Evolutionary conservation across 306 rosid species (phyloP).

Genomic region (Purshia tridentata): DNA sequence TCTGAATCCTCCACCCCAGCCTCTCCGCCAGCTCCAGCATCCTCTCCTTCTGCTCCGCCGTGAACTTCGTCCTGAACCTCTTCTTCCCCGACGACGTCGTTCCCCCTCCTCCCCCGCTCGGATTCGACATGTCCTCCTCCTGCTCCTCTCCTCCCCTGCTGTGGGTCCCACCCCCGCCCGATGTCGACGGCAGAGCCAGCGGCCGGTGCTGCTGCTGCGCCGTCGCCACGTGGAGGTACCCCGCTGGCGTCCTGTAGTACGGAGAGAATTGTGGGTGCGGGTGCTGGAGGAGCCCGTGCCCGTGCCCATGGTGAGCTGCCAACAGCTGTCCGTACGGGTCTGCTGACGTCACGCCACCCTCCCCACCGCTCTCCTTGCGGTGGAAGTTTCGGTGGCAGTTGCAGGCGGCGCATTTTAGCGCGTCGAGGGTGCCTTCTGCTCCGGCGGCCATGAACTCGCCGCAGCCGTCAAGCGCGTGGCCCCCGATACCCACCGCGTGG

Average conservation of each 20-base stretch:
- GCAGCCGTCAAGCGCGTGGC: slow-evolving; percentile 94
- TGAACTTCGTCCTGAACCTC: slow-evolving; percentile 78
- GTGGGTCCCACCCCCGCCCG: slow-evolving; percentile 66
- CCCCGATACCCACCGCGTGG: slow-evolving; percentile 84
- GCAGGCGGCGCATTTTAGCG: slow-evolving; percentile 92
- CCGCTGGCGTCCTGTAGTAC: slow-evolving; percentile 69
- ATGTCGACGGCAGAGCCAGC: slow-evolving; percentile 87
- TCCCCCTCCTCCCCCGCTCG: slow-evolving; percentile 56
- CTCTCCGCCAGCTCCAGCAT: slow-evolving; percentile 83
- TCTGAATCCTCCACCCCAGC: slow-evolving; percentile 93
- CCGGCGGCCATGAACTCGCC: slow-evolving; percentile 85
- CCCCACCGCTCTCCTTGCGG: slow-evolving; percentile 56
- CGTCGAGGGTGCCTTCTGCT: slow-evolving; percentile 66
- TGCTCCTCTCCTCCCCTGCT: slow-evolving; percentile 65
- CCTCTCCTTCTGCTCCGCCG: slow-evolving; percentile 77
- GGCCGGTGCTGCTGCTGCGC: slow-evolving; percentile 51
- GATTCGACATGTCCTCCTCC: slow-evolving; percentile 82
- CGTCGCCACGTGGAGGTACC: slow-evolving; percentile 70
- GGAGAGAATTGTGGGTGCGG: slow-evolving; percentile 59
- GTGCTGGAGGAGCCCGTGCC: slow-evolving; percentile 27
- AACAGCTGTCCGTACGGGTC: slow-evolving; percentile 7
- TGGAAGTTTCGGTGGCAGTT: slow-evolving; percentile 98
- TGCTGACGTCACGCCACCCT: too few species aligned
- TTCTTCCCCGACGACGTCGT: slow-evolving; percentile 44
- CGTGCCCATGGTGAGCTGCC: background rate